Conservation (phyloP, 441 rosid genomes). For the Jatropha multifida region DNA sequence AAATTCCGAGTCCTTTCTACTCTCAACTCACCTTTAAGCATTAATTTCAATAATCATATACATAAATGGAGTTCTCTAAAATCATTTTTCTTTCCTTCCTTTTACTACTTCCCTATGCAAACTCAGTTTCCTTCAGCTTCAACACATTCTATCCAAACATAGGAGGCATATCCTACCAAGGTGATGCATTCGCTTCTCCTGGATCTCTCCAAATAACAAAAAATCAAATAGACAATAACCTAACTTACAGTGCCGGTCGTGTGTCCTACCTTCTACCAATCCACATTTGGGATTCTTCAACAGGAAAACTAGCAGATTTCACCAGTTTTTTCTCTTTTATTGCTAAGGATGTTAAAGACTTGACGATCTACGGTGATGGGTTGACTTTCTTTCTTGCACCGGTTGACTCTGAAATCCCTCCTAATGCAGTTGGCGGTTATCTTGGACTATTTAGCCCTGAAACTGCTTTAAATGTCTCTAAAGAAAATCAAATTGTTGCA, state of each 20-base stretch:
- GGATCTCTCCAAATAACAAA: conserved; percentile 8
- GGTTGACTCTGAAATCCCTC: background rate
- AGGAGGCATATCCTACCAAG: conserved; percentile 6
- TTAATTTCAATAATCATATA: too few relatives aligned
- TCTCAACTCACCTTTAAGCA: background rate
- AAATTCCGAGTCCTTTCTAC: background rate
- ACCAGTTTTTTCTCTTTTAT: background rate
- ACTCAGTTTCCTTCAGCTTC: background rate
- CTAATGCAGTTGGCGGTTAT: background rate
- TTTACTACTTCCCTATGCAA: background rate
- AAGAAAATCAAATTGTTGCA: conserved; percentile 8
- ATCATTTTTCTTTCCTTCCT: background rate
- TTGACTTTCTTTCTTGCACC: background rate
- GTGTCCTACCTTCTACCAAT: conserved; percentile 1
- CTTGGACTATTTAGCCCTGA: background rate
- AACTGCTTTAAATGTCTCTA: background rate
- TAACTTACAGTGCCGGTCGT: conserved; percentile 10
- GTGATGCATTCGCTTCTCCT: background rate
- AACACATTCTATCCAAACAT: background rate
- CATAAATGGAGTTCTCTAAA: background rate
- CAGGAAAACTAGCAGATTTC: background rate
- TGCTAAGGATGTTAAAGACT: background rate
- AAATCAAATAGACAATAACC: background rate
- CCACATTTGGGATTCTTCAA: background rate
- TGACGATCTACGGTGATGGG: background rate